Evolutionary conservation across 2,329 filamentous ascomycete genomes (phyloP), one percentile per base, ranked within the genome.

Genomic region (Diaporthe eres): DNA sequence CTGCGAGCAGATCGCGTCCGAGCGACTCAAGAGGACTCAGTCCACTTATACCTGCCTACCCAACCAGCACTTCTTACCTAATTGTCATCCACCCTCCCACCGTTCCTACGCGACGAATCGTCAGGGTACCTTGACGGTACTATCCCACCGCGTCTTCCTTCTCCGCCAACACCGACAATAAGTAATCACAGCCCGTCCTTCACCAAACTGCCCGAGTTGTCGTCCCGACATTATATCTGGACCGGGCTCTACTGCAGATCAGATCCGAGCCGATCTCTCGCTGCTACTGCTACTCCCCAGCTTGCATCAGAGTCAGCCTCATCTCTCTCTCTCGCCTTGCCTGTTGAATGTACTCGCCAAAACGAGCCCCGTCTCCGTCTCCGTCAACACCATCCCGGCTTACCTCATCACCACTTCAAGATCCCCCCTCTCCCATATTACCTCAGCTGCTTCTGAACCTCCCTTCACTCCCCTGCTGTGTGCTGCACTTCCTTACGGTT

Each of bases 391-490:
- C 61, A 65, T 55, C 58, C 17, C 49, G 63, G 76, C 76, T 74
- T 75, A 77, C 76, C 72, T 77, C 76, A 77, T 73, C 74, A 75
- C 34, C 49, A 74, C n/a, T 47, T 73, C 51, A 44, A 44, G 4
- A 31, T 13, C 17, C n/a, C 55, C 51, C 19, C 25, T 34, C 57
- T 39, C 8, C 22, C 19, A 67, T 60, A 74, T 60, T 68, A 55
- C 70, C 67, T 57, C 70, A 73, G 71, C 71, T 65, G 19, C 31
- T 55, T 25, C 28, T 37, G 13, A 31, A n/a, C 12, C 15, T 25
- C 25, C 51, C 49, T 73, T 34, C 49, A 61, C 22, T 34, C 19
- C 42, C 25, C 42, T 34, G 25, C 55, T 34, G 25, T 55, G 37
- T 61, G 15, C 49, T 63, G 34, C 71, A 74, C 42, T 65, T 39